phyloP scores from a whole-genome alignment of 1,284 basidiomycete species.

The Flammula alnicola region DNA sequence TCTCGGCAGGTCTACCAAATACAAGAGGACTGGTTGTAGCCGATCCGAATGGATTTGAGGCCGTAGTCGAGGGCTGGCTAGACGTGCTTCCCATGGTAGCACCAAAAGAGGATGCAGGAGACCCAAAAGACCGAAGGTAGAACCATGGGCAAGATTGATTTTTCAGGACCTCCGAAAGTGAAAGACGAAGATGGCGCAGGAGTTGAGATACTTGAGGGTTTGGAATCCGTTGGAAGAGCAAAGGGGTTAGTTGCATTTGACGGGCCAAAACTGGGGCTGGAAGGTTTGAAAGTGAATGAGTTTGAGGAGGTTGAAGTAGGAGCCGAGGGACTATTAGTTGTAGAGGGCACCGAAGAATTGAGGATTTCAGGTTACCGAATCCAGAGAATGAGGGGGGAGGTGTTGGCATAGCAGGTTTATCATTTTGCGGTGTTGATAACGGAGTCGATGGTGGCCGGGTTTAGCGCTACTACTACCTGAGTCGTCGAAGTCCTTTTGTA shows the following conservation, averaged over 20 bases:
- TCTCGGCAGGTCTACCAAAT: conserved; percentile 6
- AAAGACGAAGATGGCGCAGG: conserved; percentile 19
- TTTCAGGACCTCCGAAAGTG: no score
- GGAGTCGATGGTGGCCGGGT: conserved; percentile 21
- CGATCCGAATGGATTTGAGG: conserved; percentile 7
- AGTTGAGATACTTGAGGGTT: conserved; percentile 1
- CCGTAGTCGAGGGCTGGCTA: not conserved
- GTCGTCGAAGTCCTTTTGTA: conserved; percentile 62
- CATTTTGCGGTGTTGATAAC: conserved; percentile 4
- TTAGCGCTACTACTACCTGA: conserved; percentile 26
- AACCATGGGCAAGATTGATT: no score
- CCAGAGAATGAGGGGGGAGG: conserved; percentile 35
- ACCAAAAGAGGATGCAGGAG: not conserved
- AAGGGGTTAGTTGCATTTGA: conserved; percentile 16
- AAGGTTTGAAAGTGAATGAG: conserved; percentile 19
- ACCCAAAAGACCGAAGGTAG: conserved; percentile 7
- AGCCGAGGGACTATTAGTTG: not conserved
- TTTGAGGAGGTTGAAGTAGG: conserved; percentile 18
- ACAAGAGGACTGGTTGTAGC: conserved; percentile 5
- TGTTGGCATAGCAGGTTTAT: conserved; percentile 44
- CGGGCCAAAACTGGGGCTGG: conserved; percentile 14
- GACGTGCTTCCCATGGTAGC: conserved; percentile 4
- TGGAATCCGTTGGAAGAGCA: conserved; percentile 17
- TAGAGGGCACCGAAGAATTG: conserved; percentile 7
- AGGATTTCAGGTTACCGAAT: conserved; percentile 16